Evolutionary conservation across 257 asterid genomes (phyloP), one percentile per base, ranked within the genome.

Genomic region (Solanum chiquidenum): DNA sequence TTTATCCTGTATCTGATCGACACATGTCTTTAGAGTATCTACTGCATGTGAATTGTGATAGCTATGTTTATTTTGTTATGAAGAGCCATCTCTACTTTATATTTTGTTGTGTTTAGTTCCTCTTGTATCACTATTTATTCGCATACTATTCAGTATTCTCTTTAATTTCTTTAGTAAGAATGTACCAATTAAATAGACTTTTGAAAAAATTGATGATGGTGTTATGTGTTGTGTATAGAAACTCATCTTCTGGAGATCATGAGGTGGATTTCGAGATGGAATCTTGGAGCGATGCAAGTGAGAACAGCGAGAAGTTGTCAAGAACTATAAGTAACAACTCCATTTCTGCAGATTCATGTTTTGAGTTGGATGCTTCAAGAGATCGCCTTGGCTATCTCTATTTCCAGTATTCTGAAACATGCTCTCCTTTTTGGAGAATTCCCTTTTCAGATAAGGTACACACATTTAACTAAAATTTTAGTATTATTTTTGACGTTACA

Each of bases 381-480:
- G 83, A 86, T 49, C 86, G 85, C 5, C 83, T 90, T 23, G 92
- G 91, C 31, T 49, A 82, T 58, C 91, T 89, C 37, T 89, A 89
- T 49, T 88, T 87, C 75, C 89, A 89, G 13, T 90, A 85, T 64
- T 64, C 40, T 37, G 92, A 90, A 16, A 46, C 68, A 12, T 72
- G 73, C 25, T 80, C 92, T 27, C 92, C 92, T 33, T 90, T 33
- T 20, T 44, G 90, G 87, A 87, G 92, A 64, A 66, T 62, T 35
- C 92, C 92, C 12, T 34, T 90, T 5, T 34, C 58, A 37, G 90
- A 90, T 4, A 90, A 89, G 90, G 92, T 90, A 74, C 80, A 62
- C 29, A 34, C 16, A 35, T 25, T 29, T 29, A 29, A 29, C 29
- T 29, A 29, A 29, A 29, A 29, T 1, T 29, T 29, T 29, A 29